phyloP scores from a whole-genome alignment of 2,329 filamentous ascomycete species.

The Diaporthe eres region DNA sequence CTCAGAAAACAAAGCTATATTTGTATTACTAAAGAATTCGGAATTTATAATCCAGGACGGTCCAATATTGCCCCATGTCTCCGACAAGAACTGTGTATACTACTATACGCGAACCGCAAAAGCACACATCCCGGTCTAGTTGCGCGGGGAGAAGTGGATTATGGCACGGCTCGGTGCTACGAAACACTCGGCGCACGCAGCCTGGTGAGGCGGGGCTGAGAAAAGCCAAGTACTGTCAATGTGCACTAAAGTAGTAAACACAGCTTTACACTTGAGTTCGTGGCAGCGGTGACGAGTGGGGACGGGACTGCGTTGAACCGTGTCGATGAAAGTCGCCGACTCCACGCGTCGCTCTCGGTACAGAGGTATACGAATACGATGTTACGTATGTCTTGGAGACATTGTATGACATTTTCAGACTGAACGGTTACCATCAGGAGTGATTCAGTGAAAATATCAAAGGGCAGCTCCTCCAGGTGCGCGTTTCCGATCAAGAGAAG shows the following conservation, averaged over 20 bases:
- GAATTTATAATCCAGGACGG: neutral
- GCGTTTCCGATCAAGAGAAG: too few species aligned
- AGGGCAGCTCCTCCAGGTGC: too few species aligned
- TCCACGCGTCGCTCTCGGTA: neutral
- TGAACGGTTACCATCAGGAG: too few species aligned
- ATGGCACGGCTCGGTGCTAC: neutral
- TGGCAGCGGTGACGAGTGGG: neutral
- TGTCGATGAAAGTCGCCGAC: neutral
- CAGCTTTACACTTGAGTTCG: neutral
- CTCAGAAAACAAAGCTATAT: too few species aligned
- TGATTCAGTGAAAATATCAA: too few species aligned
- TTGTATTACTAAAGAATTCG: neutral
- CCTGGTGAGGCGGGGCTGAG: neutral
- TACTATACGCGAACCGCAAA: neutral
- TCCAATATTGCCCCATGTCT: slow-evolving; percentile 6
- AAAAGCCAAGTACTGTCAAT: neutral
- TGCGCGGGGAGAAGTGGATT: neutral
- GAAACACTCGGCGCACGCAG: neutral
- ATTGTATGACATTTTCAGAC: too few species aligned
- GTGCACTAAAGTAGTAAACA: neutral
- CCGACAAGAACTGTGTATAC: neutral
- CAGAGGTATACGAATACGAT: too few species aligned
- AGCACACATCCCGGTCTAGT: neutral
- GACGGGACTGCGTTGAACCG: neutral
- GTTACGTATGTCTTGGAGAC: too few species aligned